Conservation (phyloP, 768 basidiomycete species). For the Kwoniella sp. region DNA sequence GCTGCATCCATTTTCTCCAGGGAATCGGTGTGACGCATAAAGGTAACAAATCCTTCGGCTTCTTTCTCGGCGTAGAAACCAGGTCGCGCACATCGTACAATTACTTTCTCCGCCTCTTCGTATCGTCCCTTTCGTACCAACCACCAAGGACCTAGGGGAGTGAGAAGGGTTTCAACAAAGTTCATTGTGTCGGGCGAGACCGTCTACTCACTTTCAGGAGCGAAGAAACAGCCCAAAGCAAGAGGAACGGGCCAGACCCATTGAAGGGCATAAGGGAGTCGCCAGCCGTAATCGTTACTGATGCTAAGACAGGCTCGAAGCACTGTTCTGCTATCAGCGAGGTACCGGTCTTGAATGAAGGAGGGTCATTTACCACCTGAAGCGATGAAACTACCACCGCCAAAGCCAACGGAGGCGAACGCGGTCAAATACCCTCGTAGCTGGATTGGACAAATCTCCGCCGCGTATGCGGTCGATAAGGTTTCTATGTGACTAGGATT, state of each 20-base stretch:
- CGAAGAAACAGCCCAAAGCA: conserved; percentile 46
- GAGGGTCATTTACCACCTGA: conserved; percentile 3
- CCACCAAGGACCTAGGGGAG: conserved; percentile 28
- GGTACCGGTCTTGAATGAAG: background rate
- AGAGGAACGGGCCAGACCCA: conserved; percentile 56
- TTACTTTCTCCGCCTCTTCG: conserved; percentile 48
- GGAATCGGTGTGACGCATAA: conserved; percentile 45
- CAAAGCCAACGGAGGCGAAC: conserved; percentile 43
- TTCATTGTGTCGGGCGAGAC: background rate
- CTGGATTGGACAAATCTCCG: conserved; percentile 45
- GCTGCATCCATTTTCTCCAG: conserved; percentile 29
- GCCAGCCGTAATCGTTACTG: conserved; percentile 38
- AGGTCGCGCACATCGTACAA: conserved; percentile 38
- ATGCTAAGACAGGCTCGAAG: conserved; percentile 22
- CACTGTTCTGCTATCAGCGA: conserved; percentile 1
- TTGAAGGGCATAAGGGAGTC: conserved; percentile 44
- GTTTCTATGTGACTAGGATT: conserved; percentile 24
- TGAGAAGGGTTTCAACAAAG: background rate
- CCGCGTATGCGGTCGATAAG: conserved; percentile 20
- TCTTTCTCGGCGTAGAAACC: conserved; percentile 31
- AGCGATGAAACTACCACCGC: conserved; percentile 21
- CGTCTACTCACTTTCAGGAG: conserved; percentile 41
- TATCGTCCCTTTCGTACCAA: conserved; percentile 39
- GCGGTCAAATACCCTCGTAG: conserved; percentile 48
- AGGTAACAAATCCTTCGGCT: conserved; percentile 32